phyloP scores from a whole-genome alignment of 2,329 filamentous ascomycete genomes.

The Pseudogymnoascus pannorum region DNA sequence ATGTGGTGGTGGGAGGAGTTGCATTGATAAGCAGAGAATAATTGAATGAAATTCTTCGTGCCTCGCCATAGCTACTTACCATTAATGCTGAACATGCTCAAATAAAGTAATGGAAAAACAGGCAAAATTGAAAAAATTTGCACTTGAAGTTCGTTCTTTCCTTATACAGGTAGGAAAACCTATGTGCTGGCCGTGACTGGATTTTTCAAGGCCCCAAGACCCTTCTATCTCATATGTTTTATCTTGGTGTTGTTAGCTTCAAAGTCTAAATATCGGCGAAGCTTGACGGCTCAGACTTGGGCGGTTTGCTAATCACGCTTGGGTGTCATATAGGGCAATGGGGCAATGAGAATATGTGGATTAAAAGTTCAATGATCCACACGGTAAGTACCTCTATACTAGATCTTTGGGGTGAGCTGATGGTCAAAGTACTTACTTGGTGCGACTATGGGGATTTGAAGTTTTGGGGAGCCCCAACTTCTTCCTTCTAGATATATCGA shows the following conservation, averaged over 20 bases:
- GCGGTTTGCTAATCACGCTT: not conserved
- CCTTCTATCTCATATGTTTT: not conserved
- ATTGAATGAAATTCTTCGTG: not conserved
- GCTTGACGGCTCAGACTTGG: not conserved
- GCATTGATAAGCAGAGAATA: constrained; percentile 1
- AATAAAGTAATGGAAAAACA: not conserved
- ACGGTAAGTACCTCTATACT: not conserved
- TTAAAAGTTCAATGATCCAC: not conserved
- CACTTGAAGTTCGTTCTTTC: not conserved
- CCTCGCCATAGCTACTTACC: not conserved
- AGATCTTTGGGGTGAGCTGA: not conserved
- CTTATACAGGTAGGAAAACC: not conserved
- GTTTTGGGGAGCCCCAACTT: not conserved
- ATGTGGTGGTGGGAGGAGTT: not conserved
- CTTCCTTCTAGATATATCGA: too few species aligned
- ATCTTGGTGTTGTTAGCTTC: not conserved
- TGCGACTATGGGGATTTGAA: not conserved
- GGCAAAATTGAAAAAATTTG: not conserved
- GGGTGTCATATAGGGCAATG: not conserved
- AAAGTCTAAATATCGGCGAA: constrained; percentile 1
- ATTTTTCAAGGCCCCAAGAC: not conserved
- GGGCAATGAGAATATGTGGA: not conserved
- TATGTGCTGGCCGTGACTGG: not conserved
- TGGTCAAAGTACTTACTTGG: not conserved
- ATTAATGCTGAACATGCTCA: not conserved